phyloP scores from a whole-genome alignment of 805 yeast genomes.

The Cyberlindnera bimundalis region DNA sequence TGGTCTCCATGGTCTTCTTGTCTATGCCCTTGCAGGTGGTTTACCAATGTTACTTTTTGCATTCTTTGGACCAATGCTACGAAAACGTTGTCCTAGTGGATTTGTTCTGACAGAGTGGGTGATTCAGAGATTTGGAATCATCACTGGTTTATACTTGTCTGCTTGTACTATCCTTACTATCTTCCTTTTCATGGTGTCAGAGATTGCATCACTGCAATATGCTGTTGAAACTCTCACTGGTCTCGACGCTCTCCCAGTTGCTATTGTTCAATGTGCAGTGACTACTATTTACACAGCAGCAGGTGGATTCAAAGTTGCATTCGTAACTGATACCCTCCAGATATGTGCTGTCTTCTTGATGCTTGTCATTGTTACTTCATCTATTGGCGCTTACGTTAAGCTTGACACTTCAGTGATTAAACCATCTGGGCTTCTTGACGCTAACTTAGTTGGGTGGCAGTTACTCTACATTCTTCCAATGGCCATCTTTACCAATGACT shows the following conservation, averaged over 20 bases:
- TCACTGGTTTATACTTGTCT: slow-evolving; percentile 71
- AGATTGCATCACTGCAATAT: slow-evolving; percentile 72
- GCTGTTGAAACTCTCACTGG: slow-evolving; percentile 80
- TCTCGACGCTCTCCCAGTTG: slow-evolving; percentile 71
- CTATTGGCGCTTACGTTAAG: slow-evolving; percentile 70
- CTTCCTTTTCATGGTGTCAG: slow-evolving; percentile 84
- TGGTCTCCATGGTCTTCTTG: slow-evolving; percentile 84
- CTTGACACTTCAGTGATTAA: slow-evolving; percentile 59
- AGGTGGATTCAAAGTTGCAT: slow-evolving; percentile 89
- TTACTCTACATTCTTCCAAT: slow-evolving; percentile 77
- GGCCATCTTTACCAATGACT: slow-evolving; percentile 86
- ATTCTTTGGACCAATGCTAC: slow-evolving; percentile 72
- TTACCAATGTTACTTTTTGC: slow-evolving; percentile 85
- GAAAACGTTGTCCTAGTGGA: slow-evolving; percentile 81
- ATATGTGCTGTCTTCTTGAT: slow-evolving; percentile 68
- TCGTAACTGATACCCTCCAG: slow-evolving; percentile 82
- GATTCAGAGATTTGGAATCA: slow-evolving; percentile 70
- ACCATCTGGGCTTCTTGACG: slow-evolving; percentile 59
- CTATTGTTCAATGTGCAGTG: slow-evolving; percentile 81
- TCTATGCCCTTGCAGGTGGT: slow-evolving; percentile 75
- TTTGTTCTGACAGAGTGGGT: slow-evolving; percentile 95
- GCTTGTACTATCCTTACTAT: slow-evolving; percentile 81
- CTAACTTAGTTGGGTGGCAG: slow-evolving; percentile 83
- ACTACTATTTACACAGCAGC: slow-evolving; percentile 82
- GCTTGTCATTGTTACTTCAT: slow-evolving; percentile 67